These are phyloP conservation scores for Podaxis mareebaensis DNA, from an alignment of 768 basidiomycete genomes.

Conservation along the genomic window DNA sequence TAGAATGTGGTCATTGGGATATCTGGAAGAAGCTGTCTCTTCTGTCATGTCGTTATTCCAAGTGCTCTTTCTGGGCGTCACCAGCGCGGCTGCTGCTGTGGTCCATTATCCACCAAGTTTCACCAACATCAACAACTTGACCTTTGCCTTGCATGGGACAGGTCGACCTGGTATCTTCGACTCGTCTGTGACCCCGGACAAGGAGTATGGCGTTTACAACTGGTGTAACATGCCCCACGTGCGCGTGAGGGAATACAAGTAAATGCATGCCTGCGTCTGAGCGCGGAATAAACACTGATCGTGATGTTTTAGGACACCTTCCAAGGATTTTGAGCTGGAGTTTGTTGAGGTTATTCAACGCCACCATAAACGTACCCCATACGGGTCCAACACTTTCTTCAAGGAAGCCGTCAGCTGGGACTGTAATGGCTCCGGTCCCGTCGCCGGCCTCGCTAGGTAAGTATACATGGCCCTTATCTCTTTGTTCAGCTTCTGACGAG, in stretches of 20 bases:
- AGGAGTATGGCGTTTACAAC: slow-evolving; percentile 46
- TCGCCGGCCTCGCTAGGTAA: slow-evolving; percentile 33
- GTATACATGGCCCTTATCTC: background rate
- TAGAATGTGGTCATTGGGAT: background rate
- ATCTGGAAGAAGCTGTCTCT: slow-evolving; percentile 6
- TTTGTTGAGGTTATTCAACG: slow-evolving; percentile 55
- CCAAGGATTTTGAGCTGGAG: slow-evolving; percentile 36
- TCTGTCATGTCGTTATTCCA: slow-evolving; percentile 22
- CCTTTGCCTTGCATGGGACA: slow-evolving; percentile 40
- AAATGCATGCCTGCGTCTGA: slow-evolving; percentile 16
- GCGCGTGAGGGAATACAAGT: slow-evolving; percentile 45
- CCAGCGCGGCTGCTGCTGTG: slow-evolving; percentile 22
- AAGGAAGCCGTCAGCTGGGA: slow-evolving; percentile 47
- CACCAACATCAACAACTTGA: slow-evolving; percentile 44
- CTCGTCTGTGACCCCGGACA: slow-evolving; percentile 39
- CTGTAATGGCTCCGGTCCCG: slow-evolving; percentile 42
- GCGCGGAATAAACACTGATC: background rate
- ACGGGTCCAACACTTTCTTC: slow-evolving; percentile 50
- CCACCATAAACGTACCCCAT: slow-evolving; percentile 56
- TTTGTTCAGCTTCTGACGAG: background rate
- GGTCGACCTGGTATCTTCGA: slow-evolving; percentile 49
- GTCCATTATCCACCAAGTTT: slow-evolving; percentile 40
- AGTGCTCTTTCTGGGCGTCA: slow-evolving; percentile 17
- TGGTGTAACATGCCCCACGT: slow-evolving; percentile 62
- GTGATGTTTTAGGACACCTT: slow-evolving; percentile 31